These are phyloP conservation scores for Petunia secreta DNA, from an alignment of 257 asterid species.

Conservation along the genomic window DNA sequence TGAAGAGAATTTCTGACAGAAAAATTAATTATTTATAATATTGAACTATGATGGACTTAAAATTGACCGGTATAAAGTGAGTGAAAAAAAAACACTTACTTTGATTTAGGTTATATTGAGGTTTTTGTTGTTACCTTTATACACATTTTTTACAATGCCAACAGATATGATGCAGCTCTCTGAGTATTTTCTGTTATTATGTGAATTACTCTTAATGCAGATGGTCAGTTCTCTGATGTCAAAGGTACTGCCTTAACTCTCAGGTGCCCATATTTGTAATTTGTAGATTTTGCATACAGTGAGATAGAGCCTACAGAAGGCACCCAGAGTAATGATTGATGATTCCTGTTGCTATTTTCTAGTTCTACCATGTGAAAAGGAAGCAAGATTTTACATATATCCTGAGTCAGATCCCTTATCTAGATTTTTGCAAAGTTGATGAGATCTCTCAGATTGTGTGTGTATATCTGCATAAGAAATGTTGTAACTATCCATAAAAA, in stretches of 20 bases:
- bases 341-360: constrained; percentile 4
- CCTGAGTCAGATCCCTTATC: not conserved
- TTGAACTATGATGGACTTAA: not conserved
- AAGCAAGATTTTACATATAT: not conserved
- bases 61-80: not conserved
- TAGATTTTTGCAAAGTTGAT: not conserved
- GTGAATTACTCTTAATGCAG: not conserved
- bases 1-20: not conserved
- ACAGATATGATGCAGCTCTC: not conserved
- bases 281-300: not conserved
- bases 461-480: not conserved
- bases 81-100: not conserved
- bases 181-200: not conserved
- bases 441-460: not conserved
- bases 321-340: not conserved
- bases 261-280: not conserved
- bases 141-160: not conserved
- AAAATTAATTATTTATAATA: not conserved
- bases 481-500: not conserved
- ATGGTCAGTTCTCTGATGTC: not conserved
- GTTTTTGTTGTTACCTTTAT: not conserved
- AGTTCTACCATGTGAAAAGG: not conserved
- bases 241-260: not conserved
- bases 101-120: not conserved
- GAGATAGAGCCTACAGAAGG: not conserved